Evolutionary conservation across 208 protist species (phyloP).

Genomic region (Crithidia bombi): DNA sequence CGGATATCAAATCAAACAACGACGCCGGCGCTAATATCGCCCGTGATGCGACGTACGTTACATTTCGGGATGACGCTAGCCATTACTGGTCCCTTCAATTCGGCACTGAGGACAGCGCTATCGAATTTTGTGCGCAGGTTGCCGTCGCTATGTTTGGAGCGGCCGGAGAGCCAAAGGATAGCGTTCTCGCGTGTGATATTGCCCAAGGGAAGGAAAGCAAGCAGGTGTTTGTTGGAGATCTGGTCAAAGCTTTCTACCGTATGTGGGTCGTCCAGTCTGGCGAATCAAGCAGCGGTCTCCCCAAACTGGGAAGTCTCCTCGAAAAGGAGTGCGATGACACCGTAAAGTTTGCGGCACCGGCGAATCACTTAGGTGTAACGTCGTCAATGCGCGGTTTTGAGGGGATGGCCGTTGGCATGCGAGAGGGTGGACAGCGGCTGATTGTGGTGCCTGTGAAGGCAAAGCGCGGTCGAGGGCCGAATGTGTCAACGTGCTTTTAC

Average conservation of each 20-base stretch:
- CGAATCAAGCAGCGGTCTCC: conserved; percentile 29
- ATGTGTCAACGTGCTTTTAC: conserved; percentile 73
- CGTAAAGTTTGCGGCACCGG: conserved; percentile 48
- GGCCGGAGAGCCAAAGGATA: conserved; percentile 57
- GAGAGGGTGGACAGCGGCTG: conserved; percentile 58
- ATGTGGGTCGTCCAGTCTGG: conserved; percentile 68
- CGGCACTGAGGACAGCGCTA: conserved; percentile 39
- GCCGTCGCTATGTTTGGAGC: conserved; percentile 74
- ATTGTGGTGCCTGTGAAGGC: conserved; percentile 57
- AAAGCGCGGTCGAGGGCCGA: conserved; percentile 57
- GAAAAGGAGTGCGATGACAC: conserved; percentile 58
- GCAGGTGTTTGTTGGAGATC: conserved; percentile 63
- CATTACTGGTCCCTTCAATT: conserved; percentile 74
- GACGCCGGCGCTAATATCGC: conserved; percentile 65
- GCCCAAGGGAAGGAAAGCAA: conserved; percentile 43
- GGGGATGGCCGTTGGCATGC: conserved; percentile 75
- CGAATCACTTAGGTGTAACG: conserved; percentile 64
- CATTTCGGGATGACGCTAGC: conserved; percentile 73
- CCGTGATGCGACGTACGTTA: conserved; percentile 60
- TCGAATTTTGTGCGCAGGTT: conserved; percentile 66
- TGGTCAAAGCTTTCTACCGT: conserved; percentile 56
- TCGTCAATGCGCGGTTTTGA: conserved; percentile 81
- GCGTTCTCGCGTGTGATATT: conserved; percentile 63
- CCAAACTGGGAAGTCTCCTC: conserved; percentile 67
- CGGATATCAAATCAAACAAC: conserved; percentile 66